Percentiles rank a stretch among this genome's conserved stretches.
Evolutionary conservation across 306 rosid species (phyloP).

Genomic region (Lathyrus aphaca): DNA sequence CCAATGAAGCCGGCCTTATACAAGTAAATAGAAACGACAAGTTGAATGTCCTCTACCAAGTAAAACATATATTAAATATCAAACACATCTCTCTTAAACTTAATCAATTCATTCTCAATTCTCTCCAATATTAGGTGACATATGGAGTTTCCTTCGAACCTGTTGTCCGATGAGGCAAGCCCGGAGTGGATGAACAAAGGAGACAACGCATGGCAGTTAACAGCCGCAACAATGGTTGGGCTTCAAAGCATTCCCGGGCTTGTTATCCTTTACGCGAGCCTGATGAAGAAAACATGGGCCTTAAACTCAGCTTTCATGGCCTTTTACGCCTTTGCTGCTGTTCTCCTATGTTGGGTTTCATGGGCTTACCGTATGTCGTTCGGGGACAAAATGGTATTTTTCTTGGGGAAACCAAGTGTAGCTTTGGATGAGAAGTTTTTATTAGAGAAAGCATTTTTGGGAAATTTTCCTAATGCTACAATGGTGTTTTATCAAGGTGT

Average conservation of each 20-base stretch:
- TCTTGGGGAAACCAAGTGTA: conserved; percentile 47
- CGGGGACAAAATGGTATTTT: conserved; percentile 42
- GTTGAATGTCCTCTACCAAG: not conserved
- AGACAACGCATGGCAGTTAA: conserved; percentile 60
- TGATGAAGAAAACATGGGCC: conserved; percentile 53
- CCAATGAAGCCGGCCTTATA: conserved; percentile 2
- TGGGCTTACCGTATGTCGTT: conserved; percentile 60
- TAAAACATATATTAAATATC: not conserved
- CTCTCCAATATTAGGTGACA: not conserved
- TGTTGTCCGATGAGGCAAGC: conserved; percentile 39
- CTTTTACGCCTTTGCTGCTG: conserved; percentile 51
- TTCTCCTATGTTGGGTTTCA: conserved; percentile 50
- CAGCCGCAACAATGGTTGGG: conserved; percentile 53
- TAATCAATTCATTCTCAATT: not conserved
- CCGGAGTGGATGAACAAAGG: conserved; percentile 60
- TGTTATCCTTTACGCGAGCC: conserved; percentile 53
- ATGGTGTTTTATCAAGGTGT: conserved; percentile 57
- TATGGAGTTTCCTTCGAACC: conserved; percentile 36
- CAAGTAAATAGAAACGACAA: conserved; percentile 1
- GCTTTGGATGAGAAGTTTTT: conserved; percentile 53
- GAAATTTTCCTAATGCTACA: conserved; percentile 52
- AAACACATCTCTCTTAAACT: not conserved
- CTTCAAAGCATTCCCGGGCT: conserved; percentile 61
- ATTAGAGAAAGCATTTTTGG: conserved; percentile 45
- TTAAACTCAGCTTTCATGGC: conserved; percentile 62